Evolutionary conservation across 2,329 filamentous ascomycete species (phyloP).

Genomic region (Aspergillus thermomutatus): DNA sequence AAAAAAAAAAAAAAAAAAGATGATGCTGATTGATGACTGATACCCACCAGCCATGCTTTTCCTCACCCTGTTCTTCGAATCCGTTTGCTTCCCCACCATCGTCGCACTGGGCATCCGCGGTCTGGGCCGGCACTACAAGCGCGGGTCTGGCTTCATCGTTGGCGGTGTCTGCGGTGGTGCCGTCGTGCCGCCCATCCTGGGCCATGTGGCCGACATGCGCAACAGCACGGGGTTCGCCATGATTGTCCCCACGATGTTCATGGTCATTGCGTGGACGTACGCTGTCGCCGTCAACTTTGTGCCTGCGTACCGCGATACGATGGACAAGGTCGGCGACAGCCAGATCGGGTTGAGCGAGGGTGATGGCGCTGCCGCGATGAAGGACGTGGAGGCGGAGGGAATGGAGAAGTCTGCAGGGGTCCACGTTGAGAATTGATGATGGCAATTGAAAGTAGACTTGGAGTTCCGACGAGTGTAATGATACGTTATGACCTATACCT

Average conservation of each 20-base stretch:
- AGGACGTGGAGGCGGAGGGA: constrained; percentile 12
- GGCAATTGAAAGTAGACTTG: background rate
- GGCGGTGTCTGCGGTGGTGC: constrained; percentile 71
- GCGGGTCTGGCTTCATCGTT: constrained; percentile 70
- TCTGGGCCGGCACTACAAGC: constrained; percentile 72
- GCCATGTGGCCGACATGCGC: constrained; percentile 63
- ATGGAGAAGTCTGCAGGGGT: constrained; percentile 6
- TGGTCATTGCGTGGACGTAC: constrained; percentile 56
- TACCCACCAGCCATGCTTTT: constrained; percentile 52
- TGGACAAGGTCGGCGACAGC: constrained; percentile 54
- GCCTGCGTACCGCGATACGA: constrained; percentile 59
- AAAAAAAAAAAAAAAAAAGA: too few species aligned
- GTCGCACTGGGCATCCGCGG: constrained; percentile 75
- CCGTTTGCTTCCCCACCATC: constrained; percentile 77
- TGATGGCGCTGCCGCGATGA: constrained; percentile 24
- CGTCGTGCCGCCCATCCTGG: constrained; percentile 68
- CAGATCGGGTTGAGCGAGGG: constrained; percentile 41
- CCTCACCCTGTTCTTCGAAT: constrained; percentile 76
- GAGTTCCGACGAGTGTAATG: background rate
- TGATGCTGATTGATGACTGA: background rate
- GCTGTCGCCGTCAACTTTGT: constrained; percentile 64
- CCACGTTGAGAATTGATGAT: constrained; percentile 11
- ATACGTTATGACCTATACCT: background rate
- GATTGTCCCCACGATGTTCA: constrained; percentile 63
- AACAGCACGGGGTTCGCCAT: constrained; percentile 61